Percentiles rank a stretch among this genome's conserved stretches.
These are phyloP conservation scores for Aspergillus affinis DNA, from an alignment of 495 filamentous ascomycete genomes.

Conservation along the genomic window DNA sequence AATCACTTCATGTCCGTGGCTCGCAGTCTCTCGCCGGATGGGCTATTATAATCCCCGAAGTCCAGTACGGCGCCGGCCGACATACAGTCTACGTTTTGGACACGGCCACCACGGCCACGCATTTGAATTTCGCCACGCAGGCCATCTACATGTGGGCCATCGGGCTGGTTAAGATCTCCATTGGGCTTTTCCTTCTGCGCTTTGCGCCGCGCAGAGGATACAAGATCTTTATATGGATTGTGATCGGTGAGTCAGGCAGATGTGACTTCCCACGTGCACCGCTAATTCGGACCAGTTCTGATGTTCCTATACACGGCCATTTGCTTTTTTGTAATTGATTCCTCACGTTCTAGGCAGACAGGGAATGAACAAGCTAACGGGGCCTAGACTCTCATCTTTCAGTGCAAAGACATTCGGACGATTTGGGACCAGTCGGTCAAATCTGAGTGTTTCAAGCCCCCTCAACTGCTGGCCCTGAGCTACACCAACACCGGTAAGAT, in stretches of 20 bases:
- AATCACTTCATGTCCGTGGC: not conserved
- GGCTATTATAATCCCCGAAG: slow-evolving; percentile 33
- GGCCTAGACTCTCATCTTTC: slow-evolving; percentile 23
- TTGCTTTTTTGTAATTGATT: slow-evolving; percentile 23
- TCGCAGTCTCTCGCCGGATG: slow-evolving; percentile 28
- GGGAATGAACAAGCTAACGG: not conserved
- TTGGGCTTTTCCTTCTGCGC: slow-evolving; percentile 47
- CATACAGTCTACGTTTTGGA: slow-evolving; percentile 33
- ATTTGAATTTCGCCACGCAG: slow-evolving; percentile 47
- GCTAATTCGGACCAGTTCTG: slow-evolving; percentile 27
- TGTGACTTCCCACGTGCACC: too few relatives aligned
- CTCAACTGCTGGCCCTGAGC: slow-evolving; percentile 30
- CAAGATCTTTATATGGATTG: slow-evolving; percentile 32
- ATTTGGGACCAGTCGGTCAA: slow-evolving; percentile 38
- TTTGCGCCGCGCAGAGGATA: slow-evolving; percentile 34
- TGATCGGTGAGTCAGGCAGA: slow-evolving; percentile 20
- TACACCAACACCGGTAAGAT: slow-evolving; percentile 37
- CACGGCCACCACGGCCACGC: slow-evolving; percentile 33
- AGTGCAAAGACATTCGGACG: slow-evolving; percentile 23
- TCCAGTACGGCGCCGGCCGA: slow-evolving; percentile 41
- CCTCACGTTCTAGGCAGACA: not conserved
- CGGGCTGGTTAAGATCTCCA: slow-evolving; percentile 44
- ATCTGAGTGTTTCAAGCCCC: slow-evolving; percentile 33
- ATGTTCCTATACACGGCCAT: slow-evolving; percentile 40
- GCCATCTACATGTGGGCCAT: slow-evolving; percentile 42